phyloP scores from a whole-genome alignment of 345 rosid species.

The Eucalyptus dawsonii region DNA sequence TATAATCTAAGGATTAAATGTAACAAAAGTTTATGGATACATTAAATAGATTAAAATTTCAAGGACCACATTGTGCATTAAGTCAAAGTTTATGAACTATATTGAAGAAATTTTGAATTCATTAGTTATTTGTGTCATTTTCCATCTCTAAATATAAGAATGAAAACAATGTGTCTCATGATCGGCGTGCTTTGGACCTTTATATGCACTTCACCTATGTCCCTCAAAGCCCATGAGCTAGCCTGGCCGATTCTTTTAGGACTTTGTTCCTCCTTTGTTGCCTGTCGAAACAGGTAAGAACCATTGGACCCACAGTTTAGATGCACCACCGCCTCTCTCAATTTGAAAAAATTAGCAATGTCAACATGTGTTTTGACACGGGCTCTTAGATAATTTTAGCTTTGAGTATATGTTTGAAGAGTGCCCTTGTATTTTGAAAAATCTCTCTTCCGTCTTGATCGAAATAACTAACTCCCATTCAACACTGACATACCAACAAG shows the following conservation, averaged over 20 bases:
- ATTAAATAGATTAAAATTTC: too few species aligned
- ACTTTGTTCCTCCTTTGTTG: not conserved
- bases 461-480: not conserved
- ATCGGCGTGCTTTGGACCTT: not conserved
- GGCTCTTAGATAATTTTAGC: not conserved
- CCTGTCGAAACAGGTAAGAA: not conserved
- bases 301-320: not conserved
- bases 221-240: not conserved
- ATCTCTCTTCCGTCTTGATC: not conserved
- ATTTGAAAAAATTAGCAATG: not conserved
- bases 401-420: not conserved
- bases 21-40: accelerated
- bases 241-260: not conserved
- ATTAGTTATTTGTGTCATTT: not conserved
- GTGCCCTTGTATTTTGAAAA: not conserved
- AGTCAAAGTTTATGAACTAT: accelerated
- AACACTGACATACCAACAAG: not conserved
- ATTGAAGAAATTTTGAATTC: too few species aligned
- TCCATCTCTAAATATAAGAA: not conserved
- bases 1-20: accelerated
- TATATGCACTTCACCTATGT: not conserved
- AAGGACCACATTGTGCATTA: not conserved
- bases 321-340: not conserved
- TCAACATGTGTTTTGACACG: not conserved
- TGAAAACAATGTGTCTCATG: not conserved